A percentile compares a stretch with the other conserved stretches of the same genome.
These are phyloP conservation scores for Podaxis sp. DNA, from an alignment of 768 basidiomycete species.

Conservation along the genomic window DNA sequence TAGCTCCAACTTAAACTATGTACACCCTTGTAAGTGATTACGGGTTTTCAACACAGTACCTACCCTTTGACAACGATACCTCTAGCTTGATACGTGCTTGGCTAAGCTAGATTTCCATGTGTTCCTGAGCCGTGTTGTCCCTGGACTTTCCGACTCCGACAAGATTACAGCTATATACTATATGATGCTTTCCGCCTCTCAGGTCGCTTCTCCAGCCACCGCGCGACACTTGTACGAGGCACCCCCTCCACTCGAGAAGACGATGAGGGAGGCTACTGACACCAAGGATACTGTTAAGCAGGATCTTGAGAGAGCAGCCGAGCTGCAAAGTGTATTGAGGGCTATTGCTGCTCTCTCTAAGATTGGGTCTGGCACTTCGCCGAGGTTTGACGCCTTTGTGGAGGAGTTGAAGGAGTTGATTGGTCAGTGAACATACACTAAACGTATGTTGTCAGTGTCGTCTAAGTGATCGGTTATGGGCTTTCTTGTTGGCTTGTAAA, in stretches of 20 bases:
- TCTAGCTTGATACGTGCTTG: slow-evolving; percentile 87
- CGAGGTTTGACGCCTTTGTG: slow-evolving; percentile 79
- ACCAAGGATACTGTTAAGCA: slow-evolving; percentile 97
- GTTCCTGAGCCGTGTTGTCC: slow-evolving; percentile 79
- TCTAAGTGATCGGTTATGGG: not conserved
- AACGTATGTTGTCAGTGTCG: not conserved
- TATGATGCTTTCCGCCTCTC: slow-evolving; percentile 91
- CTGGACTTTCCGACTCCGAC: slow-evolving; percentile 84
- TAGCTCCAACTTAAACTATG: not conserved
- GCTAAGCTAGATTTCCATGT: slow-evolving; percentile 83
- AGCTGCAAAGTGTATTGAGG: slow-evolving; percentile 86
- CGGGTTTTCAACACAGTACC: too few relatives aligned
- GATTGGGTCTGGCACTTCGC: slow-evolving; percentile 60
- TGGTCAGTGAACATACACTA: slow-evolving; percentile 18
- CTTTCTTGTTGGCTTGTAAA: not conserved
- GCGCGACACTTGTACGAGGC: slow-evolving; percentile 82
- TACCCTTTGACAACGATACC: not conserved
- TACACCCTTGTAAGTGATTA: too few relatives aligned
- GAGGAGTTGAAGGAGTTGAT: slow-evolving; percentile 65
- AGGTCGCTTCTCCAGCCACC: slow-evolving; percentile 81
- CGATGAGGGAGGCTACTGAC: slow-evolving; percentile 85
- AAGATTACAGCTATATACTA: slow-evolving; percentile 97
- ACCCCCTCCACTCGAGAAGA: slow-evolving; percentile 79
- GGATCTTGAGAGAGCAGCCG: slow-evolving; percentile 82
- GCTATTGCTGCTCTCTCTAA: slow-evolving; percentile 87